These are phyloP conservation scores for Haplosporangium sp. DNA, from an alignment of 371 early-diverging fungal genomes.

Conservation along the genomic window DNA sequence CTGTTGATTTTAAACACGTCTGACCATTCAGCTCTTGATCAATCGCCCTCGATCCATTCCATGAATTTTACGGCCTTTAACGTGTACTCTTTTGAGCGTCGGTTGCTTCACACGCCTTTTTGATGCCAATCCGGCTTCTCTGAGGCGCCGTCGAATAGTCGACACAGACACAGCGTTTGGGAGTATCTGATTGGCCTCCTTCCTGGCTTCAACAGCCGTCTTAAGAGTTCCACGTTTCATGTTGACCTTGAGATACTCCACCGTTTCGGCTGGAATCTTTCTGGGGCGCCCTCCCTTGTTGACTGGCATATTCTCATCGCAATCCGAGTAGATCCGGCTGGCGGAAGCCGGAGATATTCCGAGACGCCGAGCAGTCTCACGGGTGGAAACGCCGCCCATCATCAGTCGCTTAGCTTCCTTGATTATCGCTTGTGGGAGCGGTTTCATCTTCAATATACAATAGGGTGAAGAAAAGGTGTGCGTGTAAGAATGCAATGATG, in stretches of 20 bases:
- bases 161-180: constrained; percentile 1
- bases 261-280: neutral
- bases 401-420: constrained; percentile 5
- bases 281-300: constrained; percentile 14
- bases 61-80: constrained; percentile 18
- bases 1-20: constrained; percentile 48
- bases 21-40: constrained; percentile 35
- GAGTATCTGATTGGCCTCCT: neutral
- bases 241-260: constrained; percentile 15
- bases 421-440: neutral
- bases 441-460: no score
- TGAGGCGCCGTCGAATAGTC: constrained; percentile 20
- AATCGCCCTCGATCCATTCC: constrained; percentile 46
- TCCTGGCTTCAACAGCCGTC: constrained; percentile 12
- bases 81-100: constrained; percentile 14
- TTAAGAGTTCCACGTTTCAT: constrained; percentile 2
- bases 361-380: constrained; percentile 1
- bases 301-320: constrained; percentile 12
- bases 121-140: constrained; percentile 25
- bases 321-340: neutral
- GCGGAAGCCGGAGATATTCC: neutral
- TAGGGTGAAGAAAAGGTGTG: no score
- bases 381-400: constrained; percentile 1
- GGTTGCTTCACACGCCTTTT: constrained; percentile 22
- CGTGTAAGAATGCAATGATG: no score